Conservation (phyloP, 345 rosid species). For the Brassica nigra region DNA sequence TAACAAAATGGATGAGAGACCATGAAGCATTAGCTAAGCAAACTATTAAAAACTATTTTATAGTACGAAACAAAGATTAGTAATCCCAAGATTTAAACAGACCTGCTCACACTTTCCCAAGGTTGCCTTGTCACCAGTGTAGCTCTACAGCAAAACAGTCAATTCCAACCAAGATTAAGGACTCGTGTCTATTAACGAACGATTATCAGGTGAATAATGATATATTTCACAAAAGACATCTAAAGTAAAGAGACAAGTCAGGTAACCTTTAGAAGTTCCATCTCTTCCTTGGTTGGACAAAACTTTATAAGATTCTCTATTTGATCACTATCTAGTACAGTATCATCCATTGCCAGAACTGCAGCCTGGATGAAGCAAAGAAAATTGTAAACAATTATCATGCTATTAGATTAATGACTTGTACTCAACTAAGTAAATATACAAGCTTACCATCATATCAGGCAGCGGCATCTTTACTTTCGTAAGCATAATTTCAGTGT, state of each 20-base stretch:
- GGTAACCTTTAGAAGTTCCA: slow-evolving; percentile 91
- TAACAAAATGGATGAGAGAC: slow-evolving; percentile 35
- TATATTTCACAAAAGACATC: slow-evolving; percentile 12
- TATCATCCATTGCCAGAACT: slow-evolving; percentile 90
- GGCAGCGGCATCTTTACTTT: slow-evolving; percentile 96
- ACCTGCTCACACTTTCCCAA: slow-evolving; percentile 99
- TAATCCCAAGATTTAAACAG: slow-evolving; percentile 32
- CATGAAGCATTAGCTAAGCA: slow-evolving; percentile 6
- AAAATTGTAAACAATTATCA: slow-evolving; percentile 8
- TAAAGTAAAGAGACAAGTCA: slow-evolving; percentile 12
- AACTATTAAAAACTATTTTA: background rate
- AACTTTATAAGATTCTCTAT: slow-evolving; percentile 94
- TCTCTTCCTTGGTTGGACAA: slow-evolving; percentile 98
- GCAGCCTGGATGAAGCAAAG: slow-evolving; percentile 68
- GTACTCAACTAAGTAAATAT: slow-evolving; percentile 6
- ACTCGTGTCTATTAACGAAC: background rate
- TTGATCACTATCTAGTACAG: slow-evolving; percentile 87
- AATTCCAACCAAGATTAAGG: slow-evolving; percentile 22
- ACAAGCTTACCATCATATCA: slow-evolving; percentile 90
- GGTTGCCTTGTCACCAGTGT: slow-evolving; percentile 75
- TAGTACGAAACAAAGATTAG: background rate
- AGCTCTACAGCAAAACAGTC: slow-evolving; percentile 52
- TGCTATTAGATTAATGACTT: background rate
- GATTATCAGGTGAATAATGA: background rate
- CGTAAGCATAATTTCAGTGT: slow-evolving; percentile 97